phyloP scores from a whole-genome alignment of 768 basidiomycete genomes.

The Cystobasidium ongulense region DNA sequence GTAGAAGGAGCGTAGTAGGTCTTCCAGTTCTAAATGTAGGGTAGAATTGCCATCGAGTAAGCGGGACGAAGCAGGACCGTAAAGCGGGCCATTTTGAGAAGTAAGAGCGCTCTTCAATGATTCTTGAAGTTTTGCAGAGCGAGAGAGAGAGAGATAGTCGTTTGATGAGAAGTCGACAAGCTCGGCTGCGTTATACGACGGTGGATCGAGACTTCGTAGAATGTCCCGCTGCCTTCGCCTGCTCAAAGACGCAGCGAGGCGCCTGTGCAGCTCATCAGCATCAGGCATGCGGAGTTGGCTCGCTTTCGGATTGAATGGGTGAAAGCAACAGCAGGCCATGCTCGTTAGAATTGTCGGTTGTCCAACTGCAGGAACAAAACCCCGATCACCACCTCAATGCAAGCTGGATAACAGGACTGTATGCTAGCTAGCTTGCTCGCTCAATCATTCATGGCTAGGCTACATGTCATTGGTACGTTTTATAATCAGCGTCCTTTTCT shows the following conservation, averaged over 20 bases:
- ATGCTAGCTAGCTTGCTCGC: too few species aligned
- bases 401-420: too few species aligned
- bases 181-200: not conserved
- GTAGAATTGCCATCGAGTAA: conserved; percentile 65
- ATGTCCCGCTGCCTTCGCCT: not conserved
- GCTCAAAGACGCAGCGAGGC: not conserved
- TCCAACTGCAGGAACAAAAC: not conserved
- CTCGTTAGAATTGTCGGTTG: not conserved
- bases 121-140: not conserved
- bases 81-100: conserved; percentile 49
- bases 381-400: not conserved
- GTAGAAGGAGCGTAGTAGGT: conserved; percentile 36
- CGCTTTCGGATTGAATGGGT: not conserved
- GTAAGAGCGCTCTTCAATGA: conserved; percentile 53
- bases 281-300: not conserved
- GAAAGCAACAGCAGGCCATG: not conserved
- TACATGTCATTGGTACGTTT: too few species aligned
- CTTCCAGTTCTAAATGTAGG: conserved; percentile 64
- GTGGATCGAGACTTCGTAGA: conserved; percentile 9
- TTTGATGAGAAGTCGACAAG: conserved; percentile 41
- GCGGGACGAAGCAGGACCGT: conserved; percentile 76
- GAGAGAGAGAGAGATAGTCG: conserved; percentile 39
- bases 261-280: not conserved
- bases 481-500: too few species aligned
- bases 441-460: too few species aligned